Conservation (phyloP, 306 rosid species). For the Quercus ilex region DNA sequence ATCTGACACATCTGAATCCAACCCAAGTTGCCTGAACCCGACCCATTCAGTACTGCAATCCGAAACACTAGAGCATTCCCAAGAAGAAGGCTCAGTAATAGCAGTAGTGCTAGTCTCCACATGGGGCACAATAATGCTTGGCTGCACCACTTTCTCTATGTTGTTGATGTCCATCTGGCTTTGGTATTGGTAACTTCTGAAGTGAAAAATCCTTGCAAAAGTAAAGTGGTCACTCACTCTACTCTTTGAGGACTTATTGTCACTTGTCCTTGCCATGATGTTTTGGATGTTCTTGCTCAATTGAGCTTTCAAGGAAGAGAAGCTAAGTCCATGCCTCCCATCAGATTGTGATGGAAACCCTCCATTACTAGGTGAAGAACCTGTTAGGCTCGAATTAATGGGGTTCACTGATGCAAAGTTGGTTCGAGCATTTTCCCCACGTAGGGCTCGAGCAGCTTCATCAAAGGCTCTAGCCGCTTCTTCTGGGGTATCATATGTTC, state of each 20-base stretch:
- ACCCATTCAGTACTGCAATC: constrained; percentile 62
- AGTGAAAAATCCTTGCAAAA: constrained; percentile 74
- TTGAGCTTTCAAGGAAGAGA: constrained; percentile 71
- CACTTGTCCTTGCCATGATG: constrained; percentile 62
- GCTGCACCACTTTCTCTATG: constrained; percentile 68
- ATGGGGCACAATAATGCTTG: constrained; percentile 79
- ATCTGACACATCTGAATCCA: constrained; percentile 55
- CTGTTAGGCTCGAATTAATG: constrained; percentile 10
- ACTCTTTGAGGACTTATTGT: constrained; percentile 52
- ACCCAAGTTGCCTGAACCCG: constrained; percentile 41
- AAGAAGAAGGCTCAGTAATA: constrained; percentile 21
- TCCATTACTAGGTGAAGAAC: constrained; percentile 2
- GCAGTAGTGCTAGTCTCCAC: background rate
- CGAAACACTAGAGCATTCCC: constrained; percentile 54
- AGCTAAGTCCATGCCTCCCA: constrained; percentile 47
- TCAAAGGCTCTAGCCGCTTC: constrained; percentile 93
- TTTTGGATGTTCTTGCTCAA: constrained; percentile 76
- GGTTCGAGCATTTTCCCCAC: constrained; percentile 82
- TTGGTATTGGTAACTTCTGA: constrained; percentile 46
- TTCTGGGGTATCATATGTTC: constrained; percentile 88
- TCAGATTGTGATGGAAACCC: constrained; percentile 18
- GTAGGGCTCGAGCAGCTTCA: constrained; percentile 74
- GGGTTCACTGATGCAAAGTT: constrained; percentile 46
- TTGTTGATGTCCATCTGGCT: constrained; percentile 37
- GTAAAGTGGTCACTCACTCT: constrained; percentile 88